Base-by-base conservation (phyloP, 2,329 filamentous ascomycete genomes). In the Fusarium subtropicale region DNA sequence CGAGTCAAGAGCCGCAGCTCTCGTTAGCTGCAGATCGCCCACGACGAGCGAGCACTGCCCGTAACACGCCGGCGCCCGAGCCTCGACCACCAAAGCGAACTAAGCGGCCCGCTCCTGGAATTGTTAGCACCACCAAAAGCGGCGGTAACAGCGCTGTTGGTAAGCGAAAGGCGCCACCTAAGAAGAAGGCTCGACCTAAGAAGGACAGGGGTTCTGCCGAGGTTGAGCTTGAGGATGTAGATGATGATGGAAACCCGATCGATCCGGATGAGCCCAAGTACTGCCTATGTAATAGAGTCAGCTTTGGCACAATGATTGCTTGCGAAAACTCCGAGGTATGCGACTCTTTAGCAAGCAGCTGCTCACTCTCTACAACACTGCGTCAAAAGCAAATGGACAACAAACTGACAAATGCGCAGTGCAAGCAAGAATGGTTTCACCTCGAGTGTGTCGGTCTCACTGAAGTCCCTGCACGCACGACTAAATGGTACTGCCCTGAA, bases 381-480 rank as follows among this genome's bases (percentile, higher is more conserved):
- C 33, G 34, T 38, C 41, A 38, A 15, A 64, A 56, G 28, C 50
- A 63, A 41, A 50, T 53, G 41, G 44, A 66, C 38, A 60, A 31
- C 28, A 55, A 60, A 60, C 72, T 75, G 67, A 73, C 56, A n/a
- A 38, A 20, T 69, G 74, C 86, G 81, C 82, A 91, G 80, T 96
- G 92, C 80, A 90, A 92, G 72, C 88, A 89, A 67, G 92, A 95
- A 78, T 96, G 92, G 92, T 96, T 95, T 77, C 92, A 96, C 76
- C 84, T 96, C 41, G 88, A 89, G 68, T 96, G 92, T 74, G 91
- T 96, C 8, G 89, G 86, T 7, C 82, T 96, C 34, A 82, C 84
- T 13, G 85, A 89, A 26, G 87, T 92, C 62, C 92, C 92, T 13
- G 86, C 89, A 4, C 84, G 91, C 20, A 91, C 91, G 33, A 90